These are phyloP conservation scores for Rhizopogon vinicolor DNA, from an alignment of 768 basidiomycete species.

Conservation along the genomic window DNA sequence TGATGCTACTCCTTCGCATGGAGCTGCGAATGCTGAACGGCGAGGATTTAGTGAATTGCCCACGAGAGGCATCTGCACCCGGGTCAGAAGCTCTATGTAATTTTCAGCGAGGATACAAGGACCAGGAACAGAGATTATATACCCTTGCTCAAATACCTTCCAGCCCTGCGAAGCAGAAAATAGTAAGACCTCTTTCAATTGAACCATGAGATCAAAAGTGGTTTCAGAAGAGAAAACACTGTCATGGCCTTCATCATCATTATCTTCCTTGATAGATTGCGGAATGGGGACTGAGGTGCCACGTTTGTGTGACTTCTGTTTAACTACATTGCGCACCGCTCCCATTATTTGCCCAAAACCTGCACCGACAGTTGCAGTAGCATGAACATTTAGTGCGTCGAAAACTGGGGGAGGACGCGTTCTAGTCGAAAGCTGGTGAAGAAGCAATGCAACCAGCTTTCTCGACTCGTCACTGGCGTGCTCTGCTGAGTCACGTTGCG, in stretches of 20 bases:
- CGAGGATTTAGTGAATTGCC: slow-evolving; percentile 19
- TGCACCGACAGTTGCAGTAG: slow-evolving; percentile 22
- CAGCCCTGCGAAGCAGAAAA: slow-evolving; percentile 54
- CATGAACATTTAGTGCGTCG: slow-evolving; percentile 31
- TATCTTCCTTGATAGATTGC: slow-evolving; percentile 8
- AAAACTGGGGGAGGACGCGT: slow-evolving; percentile 49
- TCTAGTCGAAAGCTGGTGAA: slow-evolving; percentile 58
- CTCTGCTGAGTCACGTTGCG: slow-evolving; percentile 20
- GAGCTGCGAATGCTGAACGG: slow-evolving; percentile 36
- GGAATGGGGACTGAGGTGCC: slow-evolving; percentile 2
- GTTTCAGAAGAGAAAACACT: slow-evolving; percentile 56
- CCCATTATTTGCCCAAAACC: slow-evolving; percentile 40
- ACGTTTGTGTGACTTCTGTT: slow-evolving; percentile 20
- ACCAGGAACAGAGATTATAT: neutral
- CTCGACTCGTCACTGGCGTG: slow-evolving; percentile 57
- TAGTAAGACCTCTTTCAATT: slow-evolving; percentile 55
- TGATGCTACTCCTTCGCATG: slow-evolving; percentile 32
- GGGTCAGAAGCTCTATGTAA: neutral
- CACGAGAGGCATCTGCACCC: neutral
- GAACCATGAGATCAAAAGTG: slow-evolving; percentile 59
- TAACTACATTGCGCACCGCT: slow-evolving; percentile 41
- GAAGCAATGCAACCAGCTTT: slow-evolving; percentile 62
- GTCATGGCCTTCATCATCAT: slow-evolving; percentile 35
- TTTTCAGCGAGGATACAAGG: neutral
- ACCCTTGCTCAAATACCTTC: slow-evolving; percentile 61